phyloP scores from a whole-genome alignment of 164 flowering plant genomes.

The Vitis labrusca region DNA sequence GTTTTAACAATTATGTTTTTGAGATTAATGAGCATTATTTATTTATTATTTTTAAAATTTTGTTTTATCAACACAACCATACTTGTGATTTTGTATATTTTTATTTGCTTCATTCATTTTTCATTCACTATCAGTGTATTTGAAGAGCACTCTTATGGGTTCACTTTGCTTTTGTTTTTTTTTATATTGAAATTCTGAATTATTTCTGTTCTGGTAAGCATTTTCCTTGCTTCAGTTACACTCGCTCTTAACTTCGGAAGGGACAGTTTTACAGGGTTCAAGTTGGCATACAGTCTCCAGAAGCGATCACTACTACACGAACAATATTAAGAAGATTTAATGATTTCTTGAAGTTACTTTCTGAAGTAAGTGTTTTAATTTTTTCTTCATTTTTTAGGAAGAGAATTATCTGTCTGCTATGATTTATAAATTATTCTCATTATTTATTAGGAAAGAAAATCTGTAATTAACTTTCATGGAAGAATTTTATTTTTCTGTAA shows the following conservation, averaged over 20 bases:
- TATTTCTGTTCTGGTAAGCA: neutral
- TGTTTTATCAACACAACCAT: too few species aligned
- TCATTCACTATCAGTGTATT: too few species aligned
- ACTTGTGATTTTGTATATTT: too few species aligned
- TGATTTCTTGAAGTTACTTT: constrained; percentile 75
- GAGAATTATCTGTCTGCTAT: neutral
- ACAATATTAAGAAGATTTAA: constrained; percentile 76
- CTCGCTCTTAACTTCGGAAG: constrained; percentile 28
- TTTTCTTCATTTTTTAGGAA: neutral
- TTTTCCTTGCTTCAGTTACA: neutral
- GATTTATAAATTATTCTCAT: too few species aligned
- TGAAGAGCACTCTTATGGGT: too few species aligned
- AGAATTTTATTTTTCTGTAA: neutral
- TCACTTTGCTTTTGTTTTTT: neutral
- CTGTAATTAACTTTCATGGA: neutral
- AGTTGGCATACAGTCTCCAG: constrained; percentile 91
- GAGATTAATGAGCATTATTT: too few species aligned
- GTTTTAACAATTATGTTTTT: too few species aligned
- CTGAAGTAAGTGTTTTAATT: constrained; percentile 57
- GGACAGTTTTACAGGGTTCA: constrained; percentile 95
- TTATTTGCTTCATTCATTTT: too few species aligned
- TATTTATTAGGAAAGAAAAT: too few species aligned
- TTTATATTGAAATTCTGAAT: neutral
- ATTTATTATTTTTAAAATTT: too few species aligned
- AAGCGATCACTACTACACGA: constrained; percentile 64